Percentiles rank a stretch among this genome's conserved stretches.
Evolutionary conservation across 345 rosid species (phyloP).

Genomic region (Arabidopsis thaliana): TAIR10.1 NC_003075.7:14728501-14729000

Average conservation of each 20-base stretch:
- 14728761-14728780: too few relatives aligned
- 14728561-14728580: slow-evolving; percentile 33
- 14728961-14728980: too few relatives aligned
- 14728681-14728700: background rate
- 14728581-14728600: slow-evolving; percentile 21
- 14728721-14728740: background rate
- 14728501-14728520: slow-evolving; percentile 21
- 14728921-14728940: too few relatives aligned
- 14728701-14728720: background rate
- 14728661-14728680: slow-evolving; percentile 15
- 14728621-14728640: background rate
- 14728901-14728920: background rate
- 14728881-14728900: background rate
- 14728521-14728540: slow-evolving; percentile 34
- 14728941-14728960: too few relatives aligned
- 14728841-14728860: too few relatives aligned
- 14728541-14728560: slow-evolving; percentile 37
- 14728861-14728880: too few relatives aligned
- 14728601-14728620: background rate
- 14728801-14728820: background rate
- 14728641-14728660: slow-evolving; percentile 7
- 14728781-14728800: background rate
- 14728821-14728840: too few relatives aligned
- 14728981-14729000: background rate
- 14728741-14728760: too few relatives aligned